Conservation (phyloP, 202 grass and related monocot species). For the Sporobolus alterniflorus region DNA sequence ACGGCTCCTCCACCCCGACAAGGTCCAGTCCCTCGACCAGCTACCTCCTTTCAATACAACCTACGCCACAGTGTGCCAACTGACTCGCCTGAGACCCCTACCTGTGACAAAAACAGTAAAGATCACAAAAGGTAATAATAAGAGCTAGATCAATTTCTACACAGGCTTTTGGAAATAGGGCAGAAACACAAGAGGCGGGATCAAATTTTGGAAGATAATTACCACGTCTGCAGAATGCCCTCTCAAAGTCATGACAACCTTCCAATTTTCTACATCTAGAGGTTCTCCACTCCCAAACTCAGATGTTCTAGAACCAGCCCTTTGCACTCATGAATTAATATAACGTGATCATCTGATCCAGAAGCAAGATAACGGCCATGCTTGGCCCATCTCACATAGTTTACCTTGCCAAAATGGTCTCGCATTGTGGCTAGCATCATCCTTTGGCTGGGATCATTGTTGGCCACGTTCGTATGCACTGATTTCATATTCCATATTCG, state of each 20-base stretch:
- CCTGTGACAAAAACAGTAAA: slow-evolving; percentile 23
- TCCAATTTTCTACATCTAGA: slow-evolving; percentile 98
- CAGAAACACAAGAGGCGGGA: slow-evolving; percentile 20
- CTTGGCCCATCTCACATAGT: slow-evolving; percentile 97
- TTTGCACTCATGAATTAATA: slow-evolving; percentile 94
- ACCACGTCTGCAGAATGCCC: slow-evolving; percentile 99
- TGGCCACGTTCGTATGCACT: slow-evolving; percentile 47
- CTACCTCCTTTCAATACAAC: too few species aligned
- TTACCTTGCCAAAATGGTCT: slow-evolving; percentile 94
- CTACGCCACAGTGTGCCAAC: too few species aligned
- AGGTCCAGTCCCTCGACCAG: too few species aligned
- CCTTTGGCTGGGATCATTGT: slow-evolving; percentile 59
- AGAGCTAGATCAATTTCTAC: slow-evolving; percentile 1
- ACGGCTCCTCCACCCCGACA: too few species aligned
- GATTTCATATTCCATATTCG: slow-evolving; percentile 99
- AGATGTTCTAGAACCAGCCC: slow-evolving; percentile 84
- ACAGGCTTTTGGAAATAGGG: neutral
- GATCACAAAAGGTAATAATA: slow-evolving; percentile 5
- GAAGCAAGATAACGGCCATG: slow-evolving; percentile 89
- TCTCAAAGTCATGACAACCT: slow-evolving; percentile 92
- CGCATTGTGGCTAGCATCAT: slow-evolving; percentile 88
- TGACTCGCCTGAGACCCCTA: too few species aligned
- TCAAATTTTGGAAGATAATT: slow-evolving; percentile 54
- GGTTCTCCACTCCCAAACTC: slow-evolving; percentile 98
- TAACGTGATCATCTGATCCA: slow-evolving; percentile 96